These are phyloP conservation scores for Neonectria sp. DNA, from an alignment of 2,329 filamentous ascomycete genomes.

Conservation along the genomic window DNA sequence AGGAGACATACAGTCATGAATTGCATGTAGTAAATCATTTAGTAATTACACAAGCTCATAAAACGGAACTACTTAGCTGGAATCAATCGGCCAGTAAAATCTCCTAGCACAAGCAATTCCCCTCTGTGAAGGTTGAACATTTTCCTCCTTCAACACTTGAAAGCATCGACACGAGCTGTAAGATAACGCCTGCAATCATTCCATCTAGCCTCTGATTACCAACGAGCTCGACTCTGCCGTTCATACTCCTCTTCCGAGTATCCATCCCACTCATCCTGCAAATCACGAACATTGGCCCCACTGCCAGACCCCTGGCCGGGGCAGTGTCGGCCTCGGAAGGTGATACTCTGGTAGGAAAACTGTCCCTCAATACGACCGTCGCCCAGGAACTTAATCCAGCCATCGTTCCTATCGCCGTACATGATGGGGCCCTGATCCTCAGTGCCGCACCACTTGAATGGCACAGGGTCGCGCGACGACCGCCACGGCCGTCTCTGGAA, in stretches of 20 bases:
- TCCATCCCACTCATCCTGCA: constrained; percentile 49
- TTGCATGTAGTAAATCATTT: not conserved
- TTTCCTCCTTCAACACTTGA: not conserved
- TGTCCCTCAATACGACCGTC: constrained; percentile 53
- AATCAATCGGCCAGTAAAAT: too few relatives aligned
- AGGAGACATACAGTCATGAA: not conserved
- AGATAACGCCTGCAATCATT: not conserved
- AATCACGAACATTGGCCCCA: constrained; percentile 39
- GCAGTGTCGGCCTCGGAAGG: constrained; percentile 46
- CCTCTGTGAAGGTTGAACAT: not conserved
- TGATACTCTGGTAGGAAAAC: constrained; percentile 46
- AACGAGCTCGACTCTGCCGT: constrained; percentile 38
- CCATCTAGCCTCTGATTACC: constrained; percentile 21
- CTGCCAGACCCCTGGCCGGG: constrained; percentile 51
- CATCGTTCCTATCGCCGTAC: constrained; percentile 46
- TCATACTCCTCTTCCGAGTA: constrained; percentile 52
- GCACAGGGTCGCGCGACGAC: constrained; percentile 47
- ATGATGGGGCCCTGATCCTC: constrained; percentile 49
- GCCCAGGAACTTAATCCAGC: constrained; percentile 56
- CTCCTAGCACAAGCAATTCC: not conserved
- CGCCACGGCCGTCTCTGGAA: constrained; percentile 54
- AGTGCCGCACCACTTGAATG: constrained; percentile 56
- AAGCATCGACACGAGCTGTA: not conserved
- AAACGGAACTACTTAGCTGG: not conserved
- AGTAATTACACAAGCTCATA: not conserved